A percentile compares a stretch with the other conserved stretches of the same genome.
Evolutionary conservation across 2,329 filamentous ascomycete species (phyloP).

Genomic region (Aspergillus unguis): DNA sequence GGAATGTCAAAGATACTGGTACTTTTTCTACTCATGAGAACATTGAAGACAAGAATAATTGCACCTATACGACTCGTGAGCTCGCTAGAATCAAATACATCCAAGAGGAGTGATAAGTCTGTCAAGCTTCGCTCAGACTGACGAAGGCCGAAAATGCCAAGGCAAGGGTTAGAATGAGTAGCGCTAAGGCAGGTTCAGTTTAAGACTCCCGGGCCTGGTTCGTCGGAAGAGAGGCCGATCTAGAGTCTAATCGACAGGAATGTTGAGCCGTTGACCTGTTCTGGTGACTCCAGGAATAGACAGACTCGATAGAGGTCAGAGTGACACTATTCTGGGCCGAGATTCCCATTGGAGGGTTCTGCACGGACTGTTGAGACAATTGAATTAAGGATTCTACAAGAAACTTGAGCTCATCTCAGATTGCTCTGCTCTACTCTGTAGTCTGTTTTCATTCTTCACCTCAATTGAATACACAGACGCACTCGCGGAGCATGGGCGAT

Average conservation of each 20-base stretch:
- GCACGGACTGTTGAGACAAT: too few species aligned
- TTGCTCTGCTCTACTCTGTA: too few species aligned
- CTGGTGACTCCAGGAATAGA: too few species aligned
- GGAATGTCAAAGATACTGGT: not conserved
- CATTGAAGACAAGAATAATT: too few species aligned
- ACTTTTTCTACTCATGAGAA: not conserved
- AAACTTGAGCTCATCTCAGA: too few species aligned
- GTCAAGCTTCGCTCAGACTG: not conserved
- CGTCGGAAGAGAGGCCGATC: not conserved
- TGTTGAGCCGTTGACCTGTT: not conserved
- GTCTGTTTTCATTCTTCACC: too few species aligned
- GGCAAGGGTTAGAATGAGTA: not conserved
- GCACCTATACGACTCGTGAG: too few species aligned
- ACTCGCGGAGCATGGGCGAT: too few species aligned
- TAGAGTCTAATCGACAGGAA: not conserved
- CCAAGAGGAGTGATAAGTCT: not conserved
- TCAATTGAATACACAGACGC: too few species aligned
- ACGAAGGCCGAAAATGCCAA: not conserved
- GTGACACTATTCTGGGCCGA: not conserved
- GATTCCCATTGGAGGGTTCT: not conserved
- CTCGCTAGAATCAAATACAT: not conserved
- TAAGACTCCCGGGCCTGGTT: not conserved
- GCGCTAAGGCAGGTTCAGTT: conserved; percentile 4
- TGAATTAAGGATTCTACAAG: too few species aligned
- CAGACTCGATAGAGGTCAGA: not conserved